Percentiles rank a stretch among this genome's conserved stretches.
These are phyloP conservation scores for Phaffia australis DNA, from an alignment of 768 basidiomycete genomes.

Conservation along the genomic window DNA sequence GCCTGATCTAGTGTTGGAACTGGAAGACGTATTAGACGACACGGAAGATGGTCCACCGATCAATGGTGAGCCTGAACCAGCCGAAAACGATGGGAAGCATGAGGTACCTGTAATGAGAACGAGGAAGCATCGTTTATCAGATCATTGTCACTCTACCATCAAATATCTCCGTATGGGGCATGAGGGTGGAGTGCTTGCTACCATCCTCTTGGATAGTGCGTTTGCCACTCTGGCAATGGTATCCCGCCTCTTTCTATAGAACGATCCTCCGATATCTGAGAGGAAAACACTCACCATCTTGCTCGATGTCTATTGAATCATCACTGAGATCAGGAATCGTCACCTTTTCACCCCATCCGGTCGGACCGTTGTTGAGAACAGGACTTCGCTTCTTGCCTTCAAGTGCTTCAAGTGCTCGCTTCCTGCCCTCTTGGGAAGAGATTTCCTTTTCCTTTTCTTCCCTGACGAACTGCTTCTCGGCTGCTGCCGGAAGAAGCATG, in stretches of 20 bases:
- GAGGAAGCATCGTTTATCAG: neutral
- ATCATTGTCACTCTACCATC: too few relatives aligned
- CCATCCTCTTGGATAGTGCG: too few relatives aligned
- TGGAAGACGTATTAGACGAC: neutral
- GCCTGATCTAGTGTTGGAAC: neutral
- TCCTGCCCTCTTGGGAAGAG: constrained; percentile 60
- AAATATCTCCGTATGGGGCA: too few relatives aligned
- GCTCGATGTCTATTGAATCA: constrained; percentile 14
- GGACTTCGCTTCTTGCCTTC: constrained; percentile 43
- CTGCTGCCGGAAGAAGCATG: constrained; percentile 54
- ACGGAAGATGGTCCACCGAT: too few relatives aligned
- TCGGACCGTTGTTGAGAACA: neutral
- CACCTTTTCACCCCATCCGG: constrained; percentile 17
- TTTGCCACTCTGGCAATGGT: too few relatives aligned
- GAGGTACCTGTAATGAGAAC: neutral
- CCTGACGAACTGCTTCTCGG: constrained; percentile 53
- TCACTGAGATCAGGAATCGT: constrained; percentile 23
- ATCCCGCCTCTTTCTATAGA: too few relatives aligned
- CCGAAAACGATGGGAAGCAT: neutral
- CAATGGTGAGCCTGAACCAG: neutral
- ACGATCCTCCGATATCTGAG: too few relatives aligned
- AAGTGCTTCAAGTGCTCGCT: constrained; percentile 71
- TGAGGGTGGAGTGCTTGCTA: too few relatives aligned
- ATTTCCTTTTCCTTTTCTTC: constrained; percentile 56
- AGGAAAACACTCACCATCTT: constrained; percentile 6